Conservation (phyloP, 1,139 yeast genomes). For the Sugiyamaella grinbergsii region DNA sequence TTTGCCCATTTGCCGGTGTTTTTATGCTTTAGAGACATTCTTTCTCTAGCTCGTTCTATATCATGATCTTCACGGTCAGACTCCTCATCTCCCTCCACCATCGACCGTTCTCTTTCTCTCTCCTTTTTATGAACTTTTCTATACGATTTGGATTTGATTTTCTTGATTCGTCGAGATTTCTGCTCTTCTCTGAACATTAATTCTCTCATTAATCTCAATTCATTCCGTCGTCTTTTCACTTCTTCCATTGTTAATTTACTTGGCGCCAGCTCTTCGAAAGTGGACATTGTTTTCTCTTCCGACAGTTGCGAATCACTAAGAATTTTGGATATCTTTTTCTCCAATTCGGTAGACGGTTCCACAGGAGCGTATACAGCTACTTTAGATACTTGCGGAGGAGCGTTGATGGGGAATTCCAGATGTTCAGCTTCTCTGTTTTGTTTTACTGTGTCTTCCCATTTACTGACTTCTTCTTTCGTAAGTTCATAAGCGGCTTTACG, state of each 20-base stretch:
- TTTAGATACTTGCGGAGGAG: conserved; percentile 47
- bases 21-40: conserved; percentile 90
- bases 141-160: conserved; percentile 89
- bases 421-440: conserved; percentile 84
- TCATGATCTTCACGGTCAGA: conserved; percentile 57
- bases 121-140: conserved; percentile 88
- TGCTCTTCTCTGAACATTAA: conserved; percentile 94
- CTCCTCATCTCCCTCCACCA: conserved; percentile 61
- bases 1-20: conserved; percentile 85
- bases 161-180: conserved; percentile 86
- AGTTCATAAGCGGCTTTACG: conserved; percentile 89
- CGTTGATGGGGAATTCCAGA: conserved; percentile 68
- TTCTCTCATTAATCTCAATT: conserved; percentile 89
- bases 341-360: conserved; percentile 62
- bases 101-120: conserved; percentile 63
- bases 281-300: conserved; percentile 75
- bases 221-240: conserved; percentile 71
- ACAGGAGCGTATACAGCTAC: conserved; percentile 58
- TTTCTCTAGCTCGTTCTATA: conserved; percentile 81
- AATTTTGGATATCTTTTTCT: conserved; percentile 62
- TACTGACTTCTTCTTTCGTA: conserved; percentile 79
- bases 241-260: conserved; percentile 83
- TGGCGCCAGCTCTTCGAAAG: conserved; percentile 79
- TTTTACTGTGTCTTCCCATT: conserved; percentile 85
- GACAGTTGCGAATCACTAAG: conserved; percentile 64